Evolutionary conservation across 2,329 filamentous ascomycete species (phyloP).

Genomic region (Aspergillus clavatus): DNA sequence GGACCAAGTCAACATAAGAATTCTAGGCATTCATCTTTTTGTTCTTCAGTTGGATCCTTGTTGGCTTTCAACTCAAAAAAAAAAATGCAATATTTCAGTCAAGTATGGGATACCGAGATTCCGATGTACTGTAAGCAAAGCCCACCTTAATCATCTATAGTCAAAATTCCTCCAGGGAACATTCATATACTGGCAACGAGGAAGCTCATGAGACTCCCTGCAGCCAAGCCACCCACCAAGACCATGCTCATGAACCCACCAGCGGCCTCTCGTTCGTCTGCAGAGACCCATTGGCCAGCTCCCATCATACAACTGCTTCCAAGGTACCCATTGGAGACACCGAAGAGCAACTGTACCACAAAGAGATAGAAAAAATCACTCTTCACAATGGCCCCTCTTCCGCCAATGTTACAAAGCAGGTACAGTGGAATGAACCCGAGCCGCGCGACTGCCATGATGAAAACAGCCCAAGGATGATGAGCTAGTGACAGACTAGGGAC

Average conservation of each 20-base stretch:
- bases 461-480: slow-evolving; percentile 61
- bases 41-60: neutral
- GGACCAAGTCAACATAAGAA: neutral
- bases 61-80: no score
- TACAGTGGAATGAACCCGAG: slow-evolving; percentile 77
- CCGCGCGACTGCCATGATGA: slow-evolving; percentile 62
- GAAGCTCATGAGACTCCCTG: slow-evolving; percentile 88
- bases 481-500: slow-evolving; percentile 53
- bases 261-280: slow-evolving; percentile 77
- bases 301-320: slow-evolving; percentile 90
- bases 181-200: slow-evolving; percentile 48
- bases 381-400: slow-evolving; percentile 64
- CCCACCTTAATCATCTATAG: neutral
- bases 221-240: slow-evolving; percentile 76
- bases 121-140: neutral
- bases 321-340: slow-evolving; percentile 80
- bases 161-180: neutral
- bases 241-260: slow-evolving; percentile 92
- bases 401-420: slow-evolving; percentile 80
- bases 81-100: no score
- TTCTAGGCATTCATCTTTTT: neutral
- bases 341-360: slow-evolving; percentile 77
- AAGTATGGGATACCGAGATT: no score
- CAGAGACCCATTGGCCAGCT: slow-evolving; percentile 72
- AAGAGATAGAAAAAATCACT: slow-evolving; percentile 88